Base-by-base conservation (phyloP, 805 yeast species). In the Priceomyces carsonii region DNA sequence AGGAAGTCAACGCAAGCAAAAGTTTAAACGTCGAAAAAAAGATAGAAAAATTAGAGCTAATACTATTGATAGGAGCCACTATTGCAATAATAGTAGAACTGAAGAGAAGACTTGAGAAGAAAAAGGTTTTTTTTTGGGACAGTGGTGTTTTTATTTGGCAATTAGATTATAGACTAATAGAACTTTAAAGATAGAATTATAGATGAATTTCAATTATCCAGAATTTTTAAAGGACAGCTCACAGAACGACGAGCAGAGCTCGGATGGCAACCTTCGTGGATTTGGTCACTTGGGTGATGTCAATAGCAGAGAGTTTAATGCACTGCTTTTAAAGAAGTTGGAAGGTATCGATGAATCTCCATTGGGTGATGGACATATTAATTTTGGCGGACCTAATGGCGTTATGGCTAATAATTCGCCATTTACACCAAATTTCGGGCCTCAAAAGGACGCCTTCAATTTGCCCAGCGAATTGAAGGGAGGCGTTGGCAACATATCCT, bases 381-480 rank as follows among this genome's bases (percentile, higher is more conserved):
- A n/a, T n/a, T n/a, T n/a, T n/a, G n/a, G n/a, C n/a, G n/a, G n/a
- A n/a, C n/a, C n/a, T n/a, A n/a, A n/a, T n/a, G 33, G 24, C 10
- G 25, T 25, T 12, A 20, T 29, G 10, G 22, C 25, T 19, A 29
- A 20, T 12, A 21, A 21, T n/a, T 25, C 34, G 3, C 31, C 29
- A 19, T 35, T 35, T 35, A 25, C 38, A n/a, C 34, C 38, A 9
- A 31, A 18, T 3, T 29, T 29, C 18, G 32, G 17, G 29, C 30
- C 34, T 12, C 32, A 18, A 14, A 36, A 32, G 10, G 68, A 68
- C 43, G 35, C 66, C 26, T 75, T 75, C 53, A 62, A 57, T 41
- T 58, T 80, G 33, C 85, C 86, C 0, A 38, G 63, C 5, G 85
- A 80, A 45, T 63, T 80, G 24, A 84, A 79, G 54, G 85, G 85